Percentiles rank a stretch among this genome's conserved stretches.
Conservation (phyloP, 1,284 basidiomycete genomes). For the Exobasidium rhododendri region DNA sequence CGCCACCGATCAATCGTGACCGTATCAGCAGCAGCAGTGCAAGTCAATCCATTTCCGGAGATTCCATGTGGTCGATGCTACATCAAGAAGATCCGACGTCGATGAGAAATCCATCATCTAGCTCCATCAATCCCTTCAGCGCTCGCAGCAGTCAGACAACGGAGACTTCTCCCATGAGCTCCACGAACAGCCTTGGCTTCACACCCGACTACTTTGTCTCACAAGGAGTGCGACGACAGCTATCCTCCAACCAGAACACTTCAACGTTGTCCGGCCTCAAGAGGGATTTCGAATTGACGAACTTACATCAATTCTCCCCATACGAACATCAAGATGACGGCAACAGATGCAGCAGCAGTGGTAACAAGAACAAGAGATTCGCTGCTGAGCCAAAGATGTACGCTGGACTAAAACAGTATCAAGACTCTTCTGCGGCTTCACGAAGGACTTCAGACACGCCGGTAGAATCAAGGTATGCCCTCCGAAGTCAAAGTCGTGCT, state of each 20-base stretch:
- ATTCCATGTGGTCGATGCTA: background rate
- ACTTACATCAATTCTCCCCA: background rate
- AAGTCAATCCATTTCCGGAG: background rate
- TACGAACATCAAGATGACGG: background rate
- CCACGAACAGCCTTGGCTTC: background rate
- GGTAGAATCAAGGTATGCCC: background rate
- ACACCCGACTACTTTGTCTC: background rate
- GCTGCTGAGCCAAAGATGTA: conserved; percentile 1
- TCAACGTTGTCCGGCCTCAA: background rate
- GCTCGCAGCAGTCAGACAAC: background rate
- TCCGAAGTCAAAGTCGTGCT: background rate
- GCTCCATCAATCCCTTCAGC: background rate
- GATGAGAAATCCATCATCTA: background rate
- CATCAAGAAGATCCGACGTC: background rate
- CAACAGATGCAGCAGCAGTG: too few species aligned
- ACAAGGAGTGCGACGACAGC: background rate
- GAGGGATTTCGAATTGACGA: conserved; percentile 9
- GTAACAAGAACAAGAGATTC: conserved; percentile 7
- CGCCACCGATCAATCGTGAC: background rate
- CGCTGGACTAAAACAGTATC: background rate
- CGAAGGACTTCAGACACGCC: background rate
- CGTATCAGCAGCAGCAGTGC: background rate
- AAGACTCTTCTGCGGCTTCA: background rate
- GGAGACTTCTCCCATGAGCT: background rate
- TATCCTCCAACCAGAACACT: background rate